Conservation (phyloP, 2,329 filamentous ascomycete species). For the Pseudogymnoascus sp. region DNA sequence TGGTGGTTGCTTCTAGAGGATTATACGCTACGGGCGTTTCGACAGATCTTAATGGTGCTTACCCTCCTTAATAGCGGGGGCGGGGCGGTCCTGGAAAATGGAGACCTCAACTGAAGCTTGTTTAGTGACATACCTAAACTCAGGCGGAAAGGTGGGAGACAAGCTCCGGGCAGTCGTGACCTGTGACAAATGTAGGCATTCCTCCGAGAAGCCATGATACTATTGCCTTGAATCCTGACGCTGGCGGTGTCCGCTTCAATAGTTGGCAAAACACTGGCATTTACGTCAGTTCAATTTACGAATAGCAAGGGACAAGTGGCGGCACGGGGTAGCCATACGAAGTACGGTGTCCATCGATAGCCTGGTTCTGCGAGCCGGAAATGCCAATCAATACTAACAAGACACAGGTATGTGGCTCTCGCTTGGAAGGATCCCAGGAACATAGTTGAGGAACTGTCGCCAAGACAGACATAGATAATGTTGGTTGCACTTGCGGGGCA, state of each 20-base stretch:
- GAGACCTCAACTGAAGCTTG: background rate
- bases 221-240: conserved; percentile 7
- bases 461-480: conserved; percentile 13
- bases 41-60: conserved; percentile 54
- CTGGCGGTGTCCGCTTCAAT: background rate
- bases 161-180: conserved; percentile 48
- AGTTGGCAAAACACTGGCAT: conserved; percentile 60
- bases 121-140: conserved; percentile 55
- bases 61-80: background rate
- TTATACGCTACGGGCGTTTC: conserved; percentile 57
- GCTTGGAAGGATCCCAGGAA: conserved; percentile 31
- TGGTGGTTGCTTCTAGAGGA: conserved; percentile 58
- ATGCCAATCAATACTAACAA: conserved; percentile 4
- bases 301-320: conserved; percentile 53
- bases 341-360: conserved; percentile 36
- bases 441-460: conserved; percentile 28
- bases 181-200: conserved; percentile 52
- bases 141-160: conserved; percentile 51
- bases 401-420: conserved; percentile 28
- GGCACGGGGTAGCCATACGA: conserved; percentile 59
- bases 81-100: conserved; percentile 3
- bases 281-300: conserved; percentile 51
- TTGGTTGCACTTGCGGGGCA: background rate
- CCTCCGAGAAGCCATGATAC: background rate
- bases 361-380: background rate